Base-by-base conservation (phyloP, 164 flowering plant species). In the Tetracentron sinense region DNA sequence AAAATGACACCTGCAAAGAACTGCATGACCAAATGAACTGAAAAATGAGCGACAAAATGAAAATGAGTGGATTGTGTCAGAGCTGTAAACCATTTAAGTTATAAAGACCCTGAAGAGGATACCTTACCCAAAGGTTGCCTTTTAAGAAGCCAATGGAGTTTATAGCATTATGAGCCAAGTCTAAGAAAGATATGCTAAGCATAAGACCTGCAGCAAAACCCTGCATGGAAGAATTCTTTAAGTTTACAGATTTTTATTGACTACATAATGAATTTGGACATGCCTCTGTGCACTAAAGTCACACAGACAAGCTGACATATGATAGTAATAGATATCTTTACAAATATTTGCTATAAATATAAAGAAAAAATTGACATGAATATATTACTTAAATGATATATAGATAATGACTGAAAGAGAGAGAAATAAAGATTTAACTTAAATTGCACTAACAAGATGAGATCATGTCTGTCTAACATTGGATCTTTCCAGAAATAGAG, bases 171-270 rank as follows among this genome's bases (percentile, higher is more conserved):
- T 89, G 97, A 61, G 98, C 98, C 83, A 91, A 80, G 79, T 94
- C 97, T 1, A 94, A 72, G 78, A 94, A 94, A 27, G 98, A 94
- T 73, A 94, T 94, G 83, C 97, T 86, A 72, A 94, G 75, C 97
- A 94, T 91, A 48, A 94, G 86, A 46, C 99, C 99, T 1, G 96
- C 96, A 67, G 99, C 97, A 79, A 94, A 94, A 19, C 97, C 99
- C 95, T 93, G 78, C 62, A 80, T 7, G 42, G 15, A 62, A 19
- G 17, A 54, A 69, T 35, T 35, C 27, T 29, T 31, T 25, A 19
- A 14, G 6, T 68, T 68, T 50, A 57, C 22, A 54, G 2, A 31
- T 14, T 19, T 11, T n/a, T 17, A 56, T 16, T 7, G 25, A 16
- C n/a, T 21, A 42, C 20, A 14, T n/a, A n/a, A n/a, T n/a, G 1